These are phyloP conservation scores for Fusarium poae DNA, from an alignment of 2,329 filamentous ascomycete species.

Conservation along the genomic window DNA sequence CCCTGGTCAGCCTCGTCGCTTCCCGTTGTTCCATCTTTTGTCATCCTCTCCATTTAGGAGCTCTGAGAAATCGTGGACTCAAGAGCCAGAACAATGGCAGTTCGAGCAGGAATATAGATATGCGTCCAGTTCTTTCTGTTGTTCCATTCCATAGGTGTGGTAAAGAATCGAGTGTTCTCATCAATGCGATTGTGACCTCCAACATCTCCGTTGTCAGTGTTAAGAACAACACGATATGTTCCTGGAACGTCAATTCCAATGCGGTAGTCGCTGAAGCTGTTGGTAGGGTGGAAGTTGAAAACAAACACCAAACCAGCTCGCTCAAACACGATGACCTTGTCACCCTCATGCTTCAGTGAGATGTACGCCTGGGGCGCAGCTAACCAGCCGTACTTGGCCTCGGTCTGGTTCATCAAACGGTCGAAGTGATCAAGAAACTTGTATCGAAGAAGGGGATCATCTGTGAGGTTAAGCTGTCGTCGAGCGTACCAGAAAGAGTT, in stretches of 20 bases:
- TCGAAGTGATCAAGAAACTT: slow-evolving; percentile 95
- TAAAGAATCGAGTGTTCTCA: slow-evolving; percentile 89
- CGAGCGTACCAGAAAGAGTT: slow-evolving; percentile 97
- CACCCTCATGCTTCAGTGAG: slow-evolving; percentile 90
- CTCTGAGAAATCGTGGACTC: slow-evolving; percentile 51
- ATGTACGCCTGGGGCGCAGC: slow-evolving; percentile 88
- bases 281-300: slow-evolving; percentile 92
- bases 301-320: slow-evolving; percentile 89
- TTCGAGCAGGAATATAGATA: slow-evolving; percentile 87
- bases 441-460: slow-evolving; percentile 88
- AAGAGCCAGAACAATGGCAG: slow-evolving; percentile 77
- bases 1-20: background rate
- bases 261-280: slow-evolving; percentile 92
- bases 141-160: slow-evolving; percentile 92
- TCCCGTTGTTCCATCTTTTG: background rate
- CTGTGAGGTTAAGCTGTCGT: slow-evolving; percentile 91
- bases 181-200: slow-evolving; percentile 85
- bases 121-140: slow-evolving; percentile 90
- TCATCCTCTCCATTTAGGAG: slow-evolving; percentile 11
- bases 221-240: slow-evolving; percentile 88
- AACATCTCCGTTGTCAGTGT: slow-evolving; percentile 80
- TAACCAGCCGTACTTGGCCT: slow-evolving; percentile 93
- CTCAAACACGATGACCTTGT: slow-evolving; percentile 97
- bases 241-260: slow-evolving; percentile 88
- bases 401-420: slow-evolving; percentile 86